Base-by-base conservation (phyloP, 805 yeast species). In the Millerago galiae region DNA sequence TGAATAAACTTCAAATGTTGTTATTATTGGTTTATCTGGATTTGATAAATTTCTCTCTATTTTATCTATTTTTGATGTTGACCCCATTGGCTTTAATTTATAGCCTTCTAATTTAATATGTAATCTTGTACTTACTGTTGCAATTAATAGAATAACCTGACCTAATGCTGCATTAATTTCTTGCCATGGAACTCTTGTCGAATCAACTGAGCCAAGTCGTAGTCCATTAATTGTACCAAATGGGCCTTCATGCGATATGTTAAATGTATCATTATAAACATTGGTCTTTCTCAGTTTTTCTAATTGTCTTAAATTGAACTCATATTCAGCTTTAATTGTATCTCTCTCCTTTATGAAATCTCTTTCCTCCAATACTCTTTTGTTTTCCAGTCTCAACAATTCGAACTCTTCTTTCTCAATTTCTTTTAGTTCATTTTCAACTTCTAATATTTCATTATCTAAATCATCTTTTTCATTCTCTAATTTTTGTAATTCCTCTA, bases 121-220 rank as follows among this genome's bases (percentile, higher is more conserved):
- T 26, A 88, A 66, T 35, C 81, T 68, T 11, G 75, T 66, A 1
- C 75, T 62, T 3, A 89, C 70, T 2, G 91, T 85, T 1, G 81
- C 71, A 26, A 90, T 58, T 15, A 91, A 61, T 11, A 88, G 63
- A 2, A 86, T 74, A 2, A 90, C 65, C 51, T 90, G 96, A 0
- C 98, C 98, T 53, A 90, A 63, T 0, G 95, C 96, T 2, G 95
- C 93, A 57, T 89, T 90, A 34, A 88, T 81, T 53, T 90, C 98
- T 42, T 86, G 77, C 95, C 95, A 88, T 2, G 95, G 83, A 0
- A 90, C 85, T 46, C 71, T 74, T 41, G 66, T 61, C 8, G 70
- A 74, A 33, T 74, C 77, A 37, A 77, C 60, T 12, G 79, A 68
- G 0, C 98, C 98, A n/a, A 91, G 59, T 43, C 96, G 64, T 21